Evolutionary conservation across 495 filamentous ascomycete genomes (phyloP), one percentile per base, ranked within the genome.

Genomic region (Rusavskia elegans): DNA sequence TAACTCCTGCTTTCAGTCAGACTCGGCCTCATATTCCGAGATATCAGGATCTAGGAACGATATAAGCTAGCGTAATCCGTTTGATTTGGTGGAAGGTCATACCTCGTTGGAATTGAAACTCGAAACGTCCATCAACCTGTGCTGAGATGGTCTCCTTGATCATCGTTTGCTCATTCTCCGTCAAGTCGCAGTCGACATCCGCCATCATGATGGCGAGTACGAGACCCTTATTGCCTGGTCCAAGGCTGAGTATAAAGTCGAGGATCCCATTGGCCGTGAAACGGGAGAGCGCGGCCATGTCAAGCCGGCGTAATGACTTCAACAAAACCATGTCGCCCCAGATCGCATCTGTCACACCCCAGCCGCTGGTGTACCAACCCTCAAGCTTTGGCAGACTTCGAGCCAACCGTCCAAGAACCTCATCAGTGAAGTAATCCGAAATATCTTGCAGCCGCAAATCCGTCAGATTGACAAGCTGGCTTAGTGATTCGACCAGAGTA

Each of bases 281-380:
- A 10, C 56, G 52, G 14, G 76, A 75, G 3, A 66, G 40, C 32
- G 71, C 71, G 48, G 67, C 67, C 32, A 79, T 65, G 25, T 61
- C 63, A 2, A 83, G 66, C 5, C 57, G 59, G 30, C 65, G 68
- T 25, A 83, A 64, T n/a, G 62, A 57, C 5, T 60, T 54, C 25
- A 68, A 57, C 37, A 61, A 52, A 9, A 75, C 46, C 27, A 75
- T 66, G 4, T 59, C 58, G 11, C 65, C 58, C 62, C 77, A 77
- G 11, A 73, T 62, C 39, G 64, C 66, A 54, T 82, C 74, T 0
- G 73, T 67, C 29, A 80, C 66, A 11, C 69, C 71, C 39, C 75
- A 76, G 35, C 78, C 76, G 50, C 73, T 71, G 23, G 73, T 67
- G 57, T 67, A 72, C 36, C 84, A 68, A 5, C 74, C 64, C 55